phyloP scores from a whole-genome alignment of 768 basidiomycete species.

The Lentinula sp. region DNA sequence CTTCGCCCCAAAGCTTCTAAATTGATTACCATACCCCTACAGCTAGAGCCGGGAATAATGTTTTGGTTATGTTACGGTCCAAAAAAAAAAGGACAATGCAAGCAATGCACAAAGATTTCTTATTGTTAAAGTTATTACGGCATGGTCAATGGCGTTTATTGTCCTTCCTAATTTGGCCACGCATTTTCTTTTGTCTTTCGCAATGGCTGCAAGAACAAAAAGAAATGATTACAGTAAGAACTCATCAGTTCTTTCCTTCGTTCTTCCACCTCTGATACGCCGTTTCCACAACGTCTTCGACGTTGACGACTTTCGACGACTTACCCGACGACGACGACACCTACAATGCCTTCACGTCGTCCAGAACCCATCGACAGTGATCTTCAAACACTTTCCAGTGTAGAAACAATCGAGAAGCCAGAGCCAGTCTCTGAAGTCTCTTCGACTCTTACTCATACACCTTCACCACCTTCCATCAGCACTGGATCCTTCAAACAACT shows the following conservation, averaged over 20 bases:
- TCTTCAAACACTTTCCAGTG: background rate
- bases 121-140: background rate
- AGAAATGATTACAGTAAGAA: background rate
- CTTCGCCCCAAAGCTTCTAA: background rate
- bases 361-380: slow-evolving; percentile 3
- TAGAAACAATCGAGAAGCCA: slow-evolving; percentile 2
- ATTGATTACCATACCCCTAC: no score
- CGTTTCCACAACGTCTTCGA: slow-evolving; percentile 1
- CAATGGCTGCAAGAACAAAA: background rate
- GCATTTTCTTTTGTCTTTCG: slow-evolving; percentile 2
- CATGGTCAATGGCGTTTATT: background rate
- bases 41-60: no score
- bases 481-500: slow-evolving; percentile 23
- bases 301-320: slow-evolving; percentile 6
- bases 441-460: background rate
- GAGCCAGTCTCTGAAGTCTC: slow-evolving; percentile 2
- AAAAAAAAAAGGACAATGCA: background rate
- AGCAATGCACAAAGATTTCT: background rate
- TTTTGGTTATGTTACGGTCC: background rate
- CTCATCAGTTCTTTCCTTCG: background rate
- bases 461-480: background rate
- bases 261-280: slow-evolving; percentile 1
- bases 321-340: background rate
- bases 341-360: slow-evolving; percentile 1
- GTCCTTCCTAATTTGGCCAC: background rate